These are phyloP conservation scores for Penicillium nucicola DNA, from an alignment of 495 filamentous ascomycete species.

Conservation along the genomic window DNA sequence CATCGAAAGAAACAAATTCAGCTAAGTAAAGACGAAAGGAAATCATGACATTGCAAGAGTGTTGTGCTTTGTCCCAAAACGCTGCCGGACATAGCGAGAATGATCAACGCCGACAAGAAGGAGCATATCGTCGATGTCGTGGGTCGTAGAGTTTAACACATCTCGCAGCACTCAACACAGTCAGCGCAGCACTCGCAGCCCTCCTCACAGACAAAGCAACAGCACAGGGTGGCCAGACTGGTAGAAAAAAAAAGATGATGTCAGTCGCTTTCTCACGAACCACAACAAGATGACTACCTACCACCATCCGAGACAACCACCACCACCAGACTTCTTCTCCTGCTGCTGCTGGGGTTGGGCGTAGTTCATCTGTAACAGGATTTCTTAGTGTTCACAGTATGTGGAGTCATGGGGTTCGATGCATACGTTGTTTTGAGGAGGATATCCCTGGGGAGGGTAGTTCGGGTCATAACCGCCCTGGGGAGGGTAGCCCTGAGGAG, in stretches of 20 bases:
- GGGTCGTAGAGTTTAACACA: conserved; percentile 37
- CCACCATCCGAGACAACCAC: conserved; percentile 63
- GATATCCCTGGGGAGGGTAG: conserved; percentile 22
- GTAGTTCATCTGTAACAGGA: too few species aligned
- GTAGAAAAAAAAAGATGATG: neutral
- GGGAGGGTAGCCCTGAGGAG: conserved; percentile 20
- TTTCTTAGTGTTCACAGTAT: too few species aligned
- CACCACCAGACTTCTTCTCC: conserved; percentile 43
- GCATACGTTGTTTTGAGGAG: neutral
- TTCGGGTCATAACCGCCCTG: conserved; percentile 14
- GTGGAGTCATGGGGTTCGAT: too few species aligned
- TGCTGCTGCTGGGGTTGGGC: conserved; percentile 40
- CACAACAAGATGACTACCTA: conserved; percentile 24
- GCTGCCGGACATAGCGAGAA: conserved; percentile 4
- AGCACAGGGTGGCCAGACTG: conserved; percentile 68
- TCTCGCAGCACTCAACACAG: conserved; percentile 62
- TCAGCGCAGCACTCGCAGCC: conserved; percentile 76
- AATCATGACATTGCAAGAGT: conserved; percentile 5
- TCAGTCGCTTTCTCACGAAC: conserved; percentile 8
- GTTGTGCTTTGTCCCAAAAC: conserved; percentile 4
- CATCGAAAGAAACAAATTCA: neutral
- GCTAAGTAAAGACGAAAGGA: neutral
- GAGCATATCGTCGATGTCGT: conserved; percentile 18
- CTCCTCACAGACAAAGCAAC: conserved; percentile 76
- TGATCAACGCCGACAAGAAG: conserved; percentile 24